Base-by-base conservation (phyloP, 23 red algal species). In the Cyanidioschyzon merolae region DNA sequence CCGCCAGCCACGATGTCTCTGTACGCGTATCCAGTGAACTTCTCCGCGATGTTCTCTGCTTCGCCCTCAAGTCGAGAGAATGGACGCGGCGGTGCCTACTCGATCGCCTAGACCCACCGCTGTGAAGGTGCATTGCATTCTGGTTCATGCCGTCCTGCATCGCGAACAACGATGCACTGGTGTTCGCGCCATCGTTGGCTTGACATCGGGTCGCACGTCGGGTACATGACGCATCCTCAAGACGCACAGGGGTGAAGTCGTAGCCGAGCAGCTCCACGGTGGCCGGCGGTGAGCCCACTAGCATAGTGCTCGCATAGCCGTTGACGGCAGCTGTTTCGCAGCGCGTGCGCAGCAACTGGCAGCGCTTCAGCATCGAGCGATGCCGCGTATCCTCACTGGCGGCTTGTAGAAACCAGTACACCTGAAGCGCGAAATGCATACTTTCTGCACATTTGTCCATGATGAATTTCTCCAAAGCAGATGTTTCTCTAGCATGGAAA, bases 271-370 rank as follows among this genome's bases (percentile, higher is more conserved):
- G 63, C n/a, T 71, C 63, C 7, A 27, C 63, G 74, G 67, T 79
- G 75, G 37, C 82, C 75, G 0, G 38, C 37, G 50, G 82, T 82
- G 39, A 80, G 84, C 76, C 78, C 17, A 54, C 41, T 15, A 86
- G 37, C 77, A 80, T 76, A 15, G 71, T 83, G 34, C 80, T 67
- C 68, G 81, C 74, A 3, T 83, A 91, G 57, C 94, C 94, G 50
- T 98, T 98, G 1, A 98, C 94, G 40, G 94, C 94, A 35, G 88
- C 89, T 1, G 88, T 91, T 57, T 98, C 94, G 87, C 94, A 98
- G 27, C 76, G 79, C 21, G 94, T 90, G 0, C 89, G 85, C 50
- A 98, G 68, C 39, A 86, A 38, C 25, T 83, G 76, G 26, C 75
- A 59, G 21, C 83, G 58, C 1, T 41, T 57, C 76, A 86, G 84